Percentiles rank a stretch among this genome's conserved stretches.
phyloP scores from a whole-genome alignment of 148 eudicot genomes.

The Cornus suecica region DNA sequence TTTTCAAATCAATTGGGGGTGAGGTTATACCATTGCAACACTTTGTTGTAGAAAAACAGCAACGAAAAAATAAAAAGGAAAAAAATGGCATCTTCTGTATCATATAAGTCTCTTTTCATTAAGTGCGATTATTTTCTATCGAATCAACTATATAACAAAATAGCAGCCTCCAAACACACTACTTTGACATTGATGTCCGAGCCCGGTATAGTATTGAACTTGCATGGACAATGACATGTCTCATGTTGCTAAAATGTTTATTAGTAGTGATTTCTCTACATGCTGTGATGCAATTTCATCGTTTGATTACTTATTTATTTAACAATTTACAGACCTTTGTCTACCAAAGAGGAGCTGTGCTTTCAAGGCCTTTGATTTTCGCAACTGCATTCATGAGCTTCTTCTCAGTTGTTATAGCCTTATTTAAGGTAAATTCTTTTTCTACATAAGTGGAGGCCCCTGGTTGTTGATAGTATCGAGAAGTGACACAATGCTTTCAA shows the following conservation, averaged over 20 bases:
- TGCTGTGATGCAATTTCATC: slow-evolving; percentile 5
- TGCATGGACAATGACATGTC: not conserved
- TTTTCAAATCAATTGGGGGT: too few relatives aligned
- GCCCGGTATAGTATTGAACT: not conserved
- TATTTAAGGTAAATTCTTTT: slow-evolving; percentile 72
- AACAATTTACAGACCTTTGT: slow-evolving; percentile 64
- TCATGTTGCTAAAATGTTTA: not conserved
- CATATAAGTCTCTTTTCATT: not conserved
- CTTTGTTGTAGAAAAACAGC: not conserved
- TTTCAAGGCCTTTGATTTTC: slow-evolving; percentile 79
- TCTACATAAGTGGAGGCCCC: not conserved
- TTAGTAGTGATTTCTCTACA: not conserved
- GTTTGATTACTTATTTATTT: slow-evolving; percentile 5
- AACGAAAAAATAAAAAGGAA: not conserved
- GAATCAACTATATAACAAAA: too few relatives aligned
- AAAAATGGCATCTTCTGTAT: not conserved
- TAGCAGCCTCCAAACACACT: not conserved
- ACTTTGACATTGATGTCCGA: not conserved
- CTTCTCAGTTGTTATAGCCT: slow-evolving; percentile 96
- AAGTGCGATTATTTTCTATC: too few relatives aligned
- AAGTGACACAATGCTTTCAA: not conserved
- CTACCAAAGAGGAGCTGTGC: slow-evolving; percentile 66
- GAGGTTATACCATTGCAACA: too few relatives aligned
- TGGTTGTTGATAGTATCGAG: not conserved
- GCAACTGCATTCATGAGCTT: slow-evolving; percentile 99